phyloP scores from a whole-genome alignment of 345 rosid species.

The Salix caprea region DNA sequence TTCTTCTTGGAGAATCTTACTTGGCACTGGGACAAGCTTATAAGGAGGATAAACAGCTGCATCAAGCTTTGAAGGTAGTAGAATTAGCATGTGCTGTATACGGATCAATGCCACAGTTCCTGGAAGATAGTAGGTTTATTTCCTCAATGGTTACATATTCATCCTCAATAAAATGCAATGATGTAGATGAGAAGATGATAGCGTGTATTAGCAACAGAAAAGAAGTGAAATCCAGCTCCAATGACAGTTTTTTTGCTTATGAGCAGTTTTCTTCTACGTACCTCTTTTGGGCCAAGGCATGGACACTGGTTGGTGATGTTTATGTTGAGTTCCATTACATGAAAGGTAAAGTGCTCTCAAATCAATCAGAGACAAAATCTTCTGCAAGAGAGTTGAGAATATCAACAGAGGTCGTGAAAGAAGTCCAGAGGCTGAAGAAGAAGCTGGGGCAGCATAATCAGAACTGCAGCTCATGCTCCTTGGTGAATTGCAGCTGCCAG shows the following conservation, averaged over 20 bases:
- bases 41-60: constrained; percentile 76
- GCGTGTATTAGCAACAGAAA: constrained; percentile 29
- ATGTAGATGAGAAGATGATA: constrained; percentile 20
- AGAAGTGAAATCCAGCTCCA: constrained; percentile 35
- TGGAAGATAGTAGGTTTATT: constrained; percentile 57
- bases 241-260: constrained; percentile 31
- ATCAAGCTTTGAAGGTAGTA: constrained; percentile 72
- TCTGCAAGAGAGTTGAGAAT: constrained; percentile 53
- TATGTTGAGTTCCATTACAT: constrained; percentile 66
- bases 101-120: constrained; percentile 92
- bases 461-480: constrained; percentile 76
- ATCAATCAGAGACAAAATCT: constrained; percentile 36
- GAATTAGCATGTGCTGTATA: constrained; percentile 77
- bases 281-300: constrained; percentile 88
- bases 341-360: constrained; percentile 49
- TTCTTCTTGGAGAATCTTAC: constrained; percentile 92
- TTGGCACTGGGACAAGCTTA: constrained; percentile 81
- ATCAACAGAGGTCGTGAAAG: constrained; percentile 79
- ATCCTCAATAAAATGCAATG: constrained; percentile 23
- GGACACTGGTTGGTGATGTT: constrained; percentile 89
- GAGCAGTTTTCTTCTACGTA: constrained; percentile 56
- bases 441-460: constrained; percentile 53
- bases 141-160: constrained; percentile 57
- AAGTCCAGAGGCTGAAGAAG: constrained; percentile 78
- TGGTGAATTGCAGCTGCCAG: constrained; percentile 89